phyloP scores from a whole-genome alignment of 768 basidiomycete species.

The Mycena pura region DNA sequence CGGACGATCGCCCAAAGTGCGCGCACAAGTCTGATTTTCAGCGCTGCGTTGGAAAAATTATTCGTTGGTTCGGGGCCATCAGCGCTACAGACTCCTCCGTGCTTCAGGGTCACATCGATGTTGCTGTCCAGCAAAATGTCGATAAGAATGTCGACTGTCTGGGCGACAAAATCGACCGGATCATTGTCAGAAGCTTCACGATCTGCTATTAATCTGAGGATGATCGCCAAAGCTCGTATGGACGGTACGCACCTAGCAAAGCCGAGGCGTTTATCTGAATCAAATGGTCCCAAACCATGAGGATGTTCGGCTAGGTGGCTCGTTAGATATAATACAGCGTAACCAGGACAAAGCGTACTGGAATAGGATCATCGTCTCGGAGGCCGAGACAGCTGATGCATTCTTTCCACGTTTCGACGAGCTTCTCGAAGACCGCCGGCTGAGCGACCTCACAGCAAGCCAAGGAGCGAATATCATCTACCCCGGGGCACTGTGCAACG shows the following conservation, averaged over 20 bases:
- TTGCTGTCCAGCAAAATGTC: conserved; percentile 55
- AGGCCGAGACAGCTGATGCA: conserved; percentile 52
- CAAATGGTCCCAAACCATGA: conserved; percentile 64
- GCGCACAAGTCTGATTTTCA: conserved; percentile 65
- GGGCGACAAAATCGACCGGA: conserved; percentile 45
- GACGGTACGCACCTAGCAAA: conserved; percentile 48
- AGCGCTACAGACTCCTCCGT: conserved; percentile 21
- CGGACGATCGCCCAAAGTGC: conserved; percentile 63
- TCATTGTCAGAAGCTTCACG: conserved; percentile 46
- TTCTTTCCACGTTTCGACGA: conserved; percentile 62
- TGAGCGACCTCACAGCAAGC: conserved; percentile 61
- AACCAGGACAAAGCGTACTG: conserved; percentile 48
- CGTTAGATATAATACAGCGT: not conserved
- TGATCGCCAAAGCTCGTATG: not conserved
- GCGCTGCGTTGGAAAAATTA: conserved; percentile 45
- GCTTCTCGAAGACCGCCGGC: conserved; percentile 57
- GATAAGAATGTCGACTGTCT: conserved; percentile 50
- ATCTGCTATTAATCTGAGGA: conserved; percentile 39
- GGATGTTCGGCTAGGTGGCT: conserved; percentile 38
- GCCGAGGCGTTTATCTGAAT: conserved; percentile 54
- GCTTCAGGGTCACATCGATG: conserved; percentile 48
- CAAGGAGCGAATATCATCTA: conserved; percentile 63
- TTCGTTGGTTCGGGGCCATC: conserved; percentile 20
- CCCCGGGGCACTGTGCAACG: conserved; percentile 57
- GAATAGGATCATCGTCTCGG: conserved; percentile 49